Evolutionary conservation across 1,284 basidiomycete genomes (phyloP).

Genomic region (Sporisorium graminicola): DNA sequence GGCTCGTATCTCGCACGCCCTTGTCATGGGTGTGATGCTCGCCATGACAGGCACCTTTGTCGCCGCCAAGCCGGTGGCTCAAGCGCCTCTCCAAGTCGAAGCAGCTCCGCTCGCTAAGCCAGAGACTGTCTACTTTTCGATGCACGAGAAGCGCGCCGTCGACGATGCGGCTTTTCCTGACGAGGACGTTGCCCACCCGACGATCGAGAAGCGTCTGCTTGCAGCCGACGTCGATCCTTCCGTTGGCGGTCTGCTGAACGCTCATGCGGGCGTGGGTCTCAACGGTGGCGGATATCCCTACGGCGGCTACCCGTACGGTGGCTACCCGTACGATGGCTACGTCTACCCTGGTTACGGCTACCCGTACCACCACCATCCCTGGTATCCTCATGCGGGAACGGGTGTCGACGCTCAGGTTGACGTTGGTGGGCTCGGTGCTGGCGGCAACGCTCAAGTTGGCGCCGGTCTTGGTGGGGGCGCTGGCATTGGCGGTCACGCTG

Average conservation of each 20-base stretch:
- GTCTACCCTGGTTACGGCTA: not conserved
- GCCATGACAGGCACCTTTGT: constrained; percentile 24
- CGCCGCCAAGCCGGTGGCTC: constrained; percentile 10
- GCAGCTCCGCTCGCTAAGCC: not conserved
- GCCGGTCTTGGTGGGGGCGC: not conserved
- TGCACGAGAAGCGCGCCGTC: constrained; percentile 9
- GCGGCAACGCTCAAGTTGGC: too few species aligned
- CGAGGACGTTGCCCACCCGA: too few species aligned
- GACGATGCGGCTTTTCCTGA: not conserved
- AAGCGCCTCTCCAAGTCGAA: not conserved
- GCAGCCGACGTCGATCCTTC: not conserved
- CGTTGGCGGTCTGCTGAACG: too few species aligned
- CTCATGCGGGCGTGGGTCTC: not conserved
- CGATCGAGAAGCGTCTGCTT: constrained; percentile 7
- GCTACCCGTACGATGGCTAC: not conserved
- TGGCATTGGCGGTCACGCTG: not conserved
- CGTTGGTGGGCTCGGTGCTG: not conserved
- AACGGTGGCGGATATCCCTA: not conserved
- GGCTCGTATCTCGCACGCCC: constrained; percentile 29
- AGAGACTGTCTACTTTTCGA: not conserved
- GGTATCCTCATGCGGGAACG: not conserved
- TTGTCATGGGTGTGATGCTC: constrained; percentile 29
- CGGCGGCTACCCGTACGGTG: constrained; percentile 6
- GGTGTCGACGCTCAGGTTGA: not conserved
- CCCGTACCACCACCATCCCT: not conserved